phyloP scores from a whole-genome alignment of 2,329 filamentous ascomycete species.

The Aspergillus brunneoviolaceus region DNA sequence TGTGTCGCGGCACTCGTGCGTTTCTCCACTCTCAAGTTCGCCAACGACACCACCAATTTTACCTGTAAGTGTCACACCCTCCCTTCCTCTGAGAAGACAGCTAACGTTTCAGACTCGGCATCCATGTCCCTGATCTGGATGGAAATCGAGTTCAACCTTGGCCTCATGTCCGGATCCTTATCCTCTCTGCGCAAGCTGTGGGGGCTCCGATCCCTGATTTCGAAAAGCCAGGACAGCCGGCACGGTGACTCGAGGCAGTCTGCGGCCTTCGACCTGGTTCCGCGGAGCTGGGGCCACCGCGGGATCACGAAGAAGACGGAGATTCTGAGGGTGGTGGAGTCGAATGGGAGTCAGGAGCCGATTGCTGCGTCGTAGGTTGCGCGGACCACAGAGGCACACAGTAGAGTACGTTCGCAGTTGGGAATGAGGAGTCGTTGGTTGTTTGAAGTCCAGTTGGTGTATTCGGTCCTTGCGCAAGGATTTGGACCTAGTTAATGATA shows the following conservation, averaged over 20 bases:
- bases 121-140: slow-evolving; percentile 12
- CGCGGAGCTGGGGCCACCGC: background rate
- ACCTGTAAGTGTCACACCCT: background rate
- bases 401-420: too few relatives aligned
- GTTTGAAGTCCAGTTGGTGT: too few relatives aligned
- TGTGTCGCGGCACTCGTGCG: slow-evolving; percentile 11
- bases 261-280: background rate
- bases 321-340: slow-evolving; percentile 3
- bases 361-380: background rate
- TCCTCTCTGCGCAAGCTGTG: slow-evolving; percentile 6
- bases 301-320: slow-evolving; percentile 11
- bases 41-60: slow-evolving; percentile 6
- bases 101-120: background rate
- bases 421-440: too few relatives aligned
- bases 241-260: background rate
- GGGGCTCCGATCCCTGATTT: background rate
- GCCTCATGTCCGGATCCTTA: slow-evolving; percentile 9
- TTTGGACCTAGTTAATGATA: too few relatives aligned
- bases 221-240: background rate
- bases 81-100: too few relatives aligned
- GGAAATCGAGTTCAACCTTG: slow-evolving; percentile 13
- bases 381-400: too few relatives aligned
- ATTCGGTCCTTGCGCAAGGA: too few relatives aligned
- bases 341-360: slow-evolving; percentile 3
- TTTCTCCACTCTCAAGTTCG: slow-evolving; percentile 2